Conservation (phyloP, 192 early-diverging fungal species). For the Coemansia sp. region DNA sequence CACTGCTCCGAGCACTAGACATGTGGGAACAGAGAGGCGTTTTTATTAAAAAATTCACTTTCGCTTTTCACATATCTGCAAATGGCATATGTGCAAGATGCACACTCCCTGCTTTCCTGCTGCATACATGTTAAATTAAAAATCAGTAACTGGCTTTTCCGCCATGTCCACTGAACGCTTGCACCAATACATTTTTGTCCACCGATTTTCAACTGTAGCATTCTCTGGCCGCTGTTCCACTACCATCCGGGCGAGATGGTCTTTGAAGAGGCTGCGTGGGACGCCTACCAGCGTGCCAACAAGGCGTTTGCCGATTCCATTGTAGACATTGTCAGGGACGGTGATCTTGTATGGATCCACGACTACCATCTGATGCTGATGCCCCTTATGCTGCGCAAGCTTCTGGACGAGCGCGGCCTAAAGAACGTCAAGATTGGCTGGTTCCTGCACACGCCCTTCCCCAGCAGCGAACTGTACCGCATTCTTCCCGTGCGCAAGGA, state of each 20-base stretch:
- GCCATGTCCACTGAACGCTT: no score
- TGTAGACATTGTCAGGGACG: constrained; percentile 79
- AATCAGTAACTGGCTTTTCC: background rate
- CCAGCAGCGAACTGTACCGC: constrained; percentile 94
- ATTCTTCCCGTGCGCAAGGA: constrained; percentile 93
- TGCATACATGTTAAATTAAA: constrained; percentile 2
- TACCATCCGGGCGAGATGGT: constrained; percentile 99
- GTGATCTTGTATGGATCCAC: constrained; percentile 87
- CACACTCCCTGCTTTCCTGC: background rate
- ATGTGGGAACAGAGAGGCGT: background rate
- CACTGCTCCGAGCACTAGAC: no score
- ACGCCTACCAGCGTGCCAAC: constrained; percentile 93
- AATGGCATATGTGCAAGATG: background rate
- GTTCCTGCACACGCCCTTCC: constrained; percentile 98
- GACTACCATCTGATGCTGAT: constrained; percentile 99
- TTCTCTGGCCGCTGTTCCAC: constrained; percentile 99
- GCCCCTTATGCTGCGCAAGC: constrained; percentile 77
- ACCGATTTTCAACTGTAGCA: constrained; percentile 53
- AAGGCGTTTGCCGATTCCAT: constrained; percentile 91
- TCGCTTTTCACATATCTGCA: background rate
- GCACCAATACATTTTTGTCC: no score
- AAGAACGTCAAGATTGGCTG: constrained; percentile 93
- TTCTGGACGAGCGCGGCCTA: constrained; percentile 54
- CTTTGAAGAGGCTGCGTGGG: constrained; percentile 94
- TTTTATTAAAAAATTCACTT: background rate